Evolutionary conservation across 108 stramenopile genomes (phyloP), one percentile per base, ranked within the genome.

Genomic region (Cyclostephanos tholiformis): DNA sequence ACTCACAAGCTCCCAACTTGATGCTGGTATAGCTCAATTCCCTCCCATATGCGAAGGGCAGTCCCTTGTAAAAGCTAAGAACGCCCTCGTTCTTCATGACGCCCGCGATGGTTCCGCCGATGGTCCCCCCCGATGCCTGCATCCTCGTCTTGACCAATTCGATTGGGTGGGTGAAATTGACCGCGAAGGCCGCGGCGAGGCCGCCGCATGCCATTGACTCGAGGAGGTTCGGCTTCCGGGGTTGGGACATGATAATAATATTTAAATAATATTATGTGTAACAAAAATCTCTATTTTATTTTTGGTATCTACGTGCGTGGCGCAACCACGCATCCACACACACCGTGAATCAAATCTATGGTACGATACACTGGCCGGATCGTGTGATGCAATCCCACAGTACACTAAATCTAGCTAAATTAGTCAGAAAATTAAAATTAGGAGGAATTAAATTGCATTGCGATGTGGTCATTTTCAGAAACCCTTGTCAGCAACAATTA

Each of bases 91-190:
- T 75, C 35, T 76, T 72, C 73, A 79, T 75, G 27, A 82, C 79
- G 26, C 63, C 65, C 23, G 75, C 56, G 60, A 77, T 74, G 20
- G 85, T 85, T 2, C 67, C 66, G 22, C 76, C 83, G 49, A 94
- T 64, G 32, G 77, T 73, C 16, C 69, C 76, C 22, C 95, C 92
- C 19, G 80, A 78, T 16, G 95, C 93, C 81, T 97, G 97, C 91
- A 97, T 94, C 26, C 97, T 83, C 41, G 95, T 96, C 79, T 97
- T 97, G 72, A 97, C 95, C 11, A 87, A 76, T 67, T 97, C 95
- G 71, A 88, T 87, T 19, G 86, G 88, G 69, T 91, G 89, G 16
- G 92, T 93, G 74, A 92, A 92, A 63, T 93, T 93, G 19, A 94
- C 90, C 16, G 92, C 90, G 71, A 94, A 94, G 46, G 77, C 72